Evolutionary conservation across 768 basidiomycete species (phyloP), one percentile per base, ranked within the genome.

Genomic region (Austroboletus festivus): DNA sequence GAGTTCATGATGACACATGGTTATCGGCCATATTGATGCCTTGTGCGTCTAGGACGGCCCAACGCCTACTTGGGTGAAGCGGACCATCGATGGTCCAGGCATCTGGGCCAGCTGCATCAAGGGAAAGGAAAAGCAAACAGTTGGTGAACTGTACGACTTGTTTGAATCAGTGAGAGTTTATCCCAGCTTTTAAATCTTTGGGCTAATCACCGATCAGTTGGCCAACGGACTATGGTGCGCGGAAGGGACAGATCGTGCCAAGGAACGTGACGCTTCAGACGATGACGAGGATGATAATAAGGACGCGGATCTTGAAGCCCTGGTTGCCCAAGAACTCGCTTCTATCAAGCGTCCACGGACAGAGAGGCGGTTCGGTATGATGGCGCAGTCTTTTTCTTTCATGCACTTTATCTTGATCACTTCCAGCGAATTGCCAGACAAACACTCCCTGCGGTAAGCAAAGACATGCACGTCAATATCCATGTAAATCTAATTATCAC

Each of bases 101-200:
- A 70, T 93, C 18, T 93, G 90, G 89, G 86, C 81, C 10, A 89
- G 83, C 58, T 92, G 88, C 74, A 78, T 89, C 24, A 89, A 85
- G 63, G 90, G 90, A 18, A 92, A 85, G 56, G 91, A 93, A 64
- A 85, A 79, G 53, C 84, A 83, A 58, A 77, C 86, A 0, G 78
- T 89, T 4, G 81, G 83, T 31, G 90, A 93, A 61, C 65, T 89
- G 30, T 85, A 84, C 53, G 87, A 90, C 58, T 58, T 93, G 10
- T 89, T 93, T 46, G 86, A 90, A 50, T 77, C 77, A 44, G 90
- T 90, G 53, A 57, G 82, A 67, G 28, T 15, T 43, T n/a, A 35
- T 16, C 10, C 35, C 21, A 35, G 18, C 48, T n/a, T 13, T 39
- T 42, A 16, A 31, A 47, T 21, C 51, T 47, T 34, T 43, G 33